A percentile compares a stretch with the other conserved stretches of the same genome.
phyloP scores from a whole-genome alignment of 768 basidiomycete genomes.

The Mycena floridula region DNA sequence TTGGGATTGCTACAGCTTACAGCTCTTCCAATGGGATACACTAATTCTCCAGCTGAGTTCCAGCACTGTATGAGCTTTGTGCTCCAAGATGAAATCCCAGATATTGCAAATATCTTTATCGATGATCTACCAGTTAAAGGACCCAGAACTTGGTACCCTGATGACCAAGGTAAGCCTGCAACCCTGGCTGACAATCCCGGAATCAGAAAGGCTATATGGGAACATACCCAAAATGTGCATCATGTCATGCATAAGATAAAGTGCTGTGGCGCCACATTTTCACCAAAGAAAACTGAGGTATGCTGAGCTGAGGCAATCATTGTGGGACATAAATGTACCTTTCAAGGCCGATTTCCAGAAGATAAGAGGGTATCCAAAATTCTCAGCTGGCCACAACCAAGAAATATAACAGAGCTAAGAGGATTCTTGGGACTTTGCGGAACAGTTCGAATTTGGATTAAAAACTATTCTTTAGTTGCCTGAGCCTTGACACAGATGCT shows the following conservation, averaged over 20 bases:
- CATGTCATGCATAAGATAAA: constrained; percentile 19
- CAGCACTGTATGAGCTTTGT: constrained; percentile 26
- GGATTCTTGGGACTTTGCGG: constrained; percentile 18
- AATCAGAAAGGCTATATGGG: constrained; percentile 27
- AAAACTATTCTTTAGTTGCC: constrained; percentile 9
- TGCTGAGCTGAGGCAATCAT: constrained; percentile 15
- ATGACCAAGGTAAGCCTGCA: constrained; percentile 12
- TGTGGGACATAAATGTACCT: constrained; percentile 26
- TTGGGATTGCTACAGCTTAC: constrained; percentile 25
- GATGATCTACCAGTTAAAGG: constrained; percentile 27
- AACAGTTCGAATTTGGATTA: constrained; percentile 17
- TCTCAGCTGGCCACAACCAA: constrained; percentile 13
- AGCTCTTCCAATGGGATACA: constrained; percentile 31
- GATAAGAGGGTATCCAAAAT: constrained; percentile 19
- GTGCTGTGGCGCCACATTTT: constrained; percentile 22
- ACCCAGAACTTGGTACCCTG: constrained; percentile 22
- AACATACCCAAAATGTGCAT: constrained; percentile 24
- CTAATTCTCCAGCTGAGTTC: constrained; percentile 30
- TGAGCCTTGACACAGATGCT: constrained; percentile 14
- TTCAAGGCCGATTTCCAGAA: constrained; percentile 24
- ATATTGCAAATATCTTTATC: constrained; percentile 19
- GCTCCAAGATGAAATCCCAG: constrained; percentile 23
- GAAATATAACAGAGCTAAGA: constrained; percentile 12
- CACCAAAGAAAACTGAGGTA: too few species aligned
- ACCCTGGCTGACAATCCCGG: constrained; percentile 11